These are phyloP conservation scores for Tolypocladium ophioglossoides DNA, from an alignment of 2,329 filamentous ascomycete genomes.

Conservation along the genomic window DNA sequence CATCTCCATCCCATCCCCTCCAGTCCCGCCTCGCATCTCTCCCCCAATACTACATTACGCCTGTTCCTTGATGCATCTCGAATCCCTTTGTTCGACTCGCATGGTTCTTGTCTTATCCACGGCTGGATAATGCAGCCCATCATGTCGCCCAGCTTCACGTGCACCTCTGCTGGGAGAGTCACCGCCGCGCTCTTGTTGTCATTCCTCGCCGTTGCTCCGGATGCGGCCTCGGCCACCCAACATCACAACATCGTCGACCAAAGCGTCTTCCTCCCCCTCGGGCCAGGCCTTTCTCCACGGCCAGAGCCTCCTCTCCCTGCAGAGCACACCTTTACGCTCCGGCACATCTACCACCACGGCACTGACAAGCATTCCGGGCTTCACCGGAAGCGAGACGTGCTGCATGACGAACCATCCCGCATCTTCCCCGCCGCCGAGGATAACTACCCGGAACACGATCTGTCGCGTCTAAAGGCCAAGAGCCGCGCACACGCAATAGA, in stretches of 20 bases:
- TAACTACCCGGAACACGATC: conserved; percentile 37
- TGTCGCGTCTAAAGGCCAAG: conserved; percentile 46
- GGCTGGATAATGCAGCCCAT: conserved; percentile 1
- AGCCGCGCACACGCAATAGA: conserved; percentile 64
- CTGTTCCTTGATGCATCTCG: background rate
- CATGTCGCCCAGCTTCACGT: conserved; percentile 16
- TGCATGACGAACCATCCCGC: conserved; percentile 32
- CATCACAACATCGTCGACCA: conserved; percentile 23
- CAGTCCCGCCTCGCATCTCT: background rate
- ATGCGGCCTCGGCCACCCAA: conserved; percentile 24
- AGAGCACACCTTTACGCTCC: conserved; percentile 56
- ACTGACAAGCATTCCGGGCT: conserved; percentile 67
- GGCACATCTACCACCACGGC: conserved; percentile 90
- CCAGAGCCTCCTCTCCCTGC: conserved; percentile 34
- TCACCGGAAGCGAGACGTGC: conserved; percentile 66
- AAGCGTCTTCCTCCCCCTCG: conserved; percentile 31
- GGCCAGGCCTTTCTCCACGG: conserved; percentile 26
- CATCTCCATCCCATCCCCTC: background rate
- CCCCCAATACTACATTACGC: background rate
- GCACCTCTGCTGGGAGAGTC: conserved; percentile 50
- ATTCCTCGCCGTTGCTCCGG: conserved; percentile 50
- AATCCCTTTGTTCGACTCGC: background rate
- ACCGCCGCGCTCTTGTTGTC: conserved; percentile 54
- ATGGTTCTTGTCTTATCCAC: background rate
- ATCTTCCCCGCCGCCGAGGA: conserved; percentile 55